phyloP scores from a whole-genome alignment of 2,329 filamentous ascomycete genomes.

The Calonectria leucothoes region DNA sequence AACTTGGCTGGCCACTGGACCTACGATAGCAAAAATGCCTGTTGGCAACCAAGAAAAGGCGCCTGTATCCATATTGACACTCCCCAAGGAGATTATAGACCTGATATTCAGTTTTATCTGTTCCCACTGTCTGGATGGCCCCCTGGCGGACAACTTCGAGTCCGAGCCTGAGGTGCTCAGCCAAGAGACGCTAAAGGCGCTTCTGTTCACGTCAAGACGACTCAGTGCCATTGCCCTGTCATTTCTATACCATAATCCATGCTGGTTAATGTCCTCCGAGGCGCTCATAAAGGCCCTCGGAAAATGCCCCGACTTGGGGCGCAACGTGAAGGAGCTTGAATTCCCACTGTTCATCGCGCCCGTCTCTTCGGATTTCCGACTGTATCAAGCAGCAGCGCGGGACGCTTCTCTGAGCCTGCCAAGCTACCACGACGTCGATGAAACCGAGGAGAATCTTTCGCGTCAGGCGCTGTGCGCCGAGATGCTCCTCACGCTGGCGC shows the following conservation, averaged over 20 bases:
- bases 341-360: not conserved
- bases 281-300: not conserved
- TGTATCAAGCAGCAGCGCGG: not conserved
- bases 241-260: not conserved
- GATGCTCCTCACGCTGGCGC: not conserved
- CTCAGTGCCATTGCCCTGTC: not conserved
- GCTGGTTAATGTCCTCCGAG: not conserved
- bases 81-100: not conserved
- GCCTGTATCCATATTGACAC: not conserved
- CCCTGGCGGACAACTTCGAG: not conserved
- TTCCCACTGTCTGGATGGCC: not conserved
- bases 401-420: not conserved
- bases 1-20: no score
- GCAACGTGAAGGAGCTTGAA: not conserved
- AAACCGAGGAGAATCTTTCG: not conserved
- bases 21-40: no score
- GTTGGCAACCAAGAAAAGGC: not conserved
- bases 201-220: not conserved
- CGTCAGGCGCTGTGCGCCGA: not conserved
- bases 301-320: not conserved
- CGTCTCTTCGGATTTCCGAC: not conserved
- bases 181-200: not conserved
- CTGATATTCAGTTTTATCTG: not conserved
- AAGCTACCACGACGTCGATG: no score
- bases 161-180: not conserved